phyloP scores from a whole-genome alignment of 192 early-diverging fungal species.

The Physocladia obscura region DNA sequence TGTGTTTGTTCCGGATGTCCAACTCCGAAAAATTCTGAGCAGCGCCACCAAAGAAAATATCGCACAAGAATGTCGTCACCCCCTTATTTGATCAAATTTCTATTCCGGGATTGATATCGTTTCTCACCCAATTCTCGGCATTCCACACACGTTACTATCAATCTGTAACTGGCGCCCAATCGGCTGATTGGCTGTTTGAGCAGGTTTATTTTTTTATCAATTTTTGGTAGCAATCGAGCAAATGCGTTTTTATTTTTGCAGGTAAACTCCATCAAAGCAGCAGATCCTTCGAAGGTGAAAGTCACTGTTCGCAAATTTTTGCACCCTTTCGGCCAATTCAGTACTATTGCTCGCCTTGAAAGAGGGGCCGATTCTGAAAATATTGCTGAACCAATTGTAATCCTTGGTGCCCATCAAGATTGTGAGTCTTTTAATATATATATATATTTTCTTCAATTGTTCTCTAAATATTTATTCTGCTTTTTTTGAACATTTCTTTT shows the following conservation, averaged over 20 bases:
- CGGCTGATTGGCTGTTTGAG: constrained; percentile 42
- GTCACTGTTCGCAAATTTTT: constrained; percentile 69
- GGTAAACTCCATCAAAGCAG: constrained; percentile 5
- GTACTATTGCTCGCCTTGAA: constrained; percentile 79
- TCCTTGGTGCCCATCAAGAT: constrained; percentile 90
- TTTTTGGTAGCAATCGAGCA: too few species aligned
- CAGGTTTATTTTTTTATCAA: constrained; percentile 27
- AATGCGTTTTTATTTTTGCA: constrained; percentile 17
- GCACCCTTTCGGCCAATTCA: constrained; percentile 83
- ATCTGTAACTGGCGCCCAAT: constrained; percentile 31
- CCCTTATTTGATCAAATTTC: constrained; percentile 64
- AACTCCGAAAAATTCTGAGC: too few species aligned
- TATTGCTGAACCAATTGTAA: constrained; percentile 44
- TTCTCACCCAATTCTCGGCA: constrained; percentile 70
- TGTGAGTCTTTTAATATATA: neutral
- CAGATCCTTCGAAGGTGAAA: constrained; percentile 3
- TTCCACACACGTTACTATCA: constrained; percentile 93
- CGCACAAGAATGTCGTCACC: constrained; percentile 60
- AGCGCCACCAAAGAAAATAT: constrained; percentile 54
- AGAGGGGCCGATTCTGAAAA: neutral
- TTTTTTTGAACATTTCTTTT: too few species aligned
- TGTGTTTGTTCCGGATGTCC: too few species aligned
- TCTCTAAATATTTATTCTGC: too few species aligned
- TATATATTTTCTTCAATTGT: too few species aligned
- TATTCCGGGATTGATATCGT: constrained; percentile 64